Conservation (phyloP, 2,329 filamentous ascomycete species). For the Ceratocystis ficicola region DNA sequence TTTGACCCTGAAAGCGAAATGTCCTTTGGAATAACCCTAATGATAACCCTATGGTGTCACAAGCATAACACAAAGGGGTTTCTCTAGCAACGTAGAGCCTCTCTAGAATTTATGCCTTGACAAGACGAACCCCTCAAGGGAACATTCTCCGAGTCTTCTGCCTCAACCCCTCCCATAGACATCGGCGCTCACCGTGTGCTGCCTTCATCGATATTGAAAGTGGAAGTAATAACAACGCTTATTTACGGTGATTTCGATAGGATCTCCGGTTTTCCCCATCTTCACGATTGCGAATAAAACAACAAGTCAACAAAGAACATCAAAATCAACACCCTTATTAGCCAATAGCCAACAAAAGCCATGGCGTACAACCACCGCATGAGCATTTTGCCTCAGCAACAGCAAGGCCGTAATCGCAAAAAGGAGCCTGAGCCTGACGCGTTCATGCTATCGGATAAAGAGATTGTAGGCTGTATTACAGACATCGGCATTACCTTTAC, state of each 20-base stretch:
- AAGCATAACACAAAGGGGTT: background rate
- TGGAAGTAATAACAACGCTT: background rate
- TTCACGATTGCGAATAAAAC: background rate
- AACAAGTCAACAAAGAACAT: background rate
- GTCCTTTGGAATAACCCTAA: background rate
- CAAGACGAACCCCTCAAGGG: background rate
- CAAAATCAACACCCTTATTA: background rate
- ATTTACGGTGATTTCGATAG: background rate
- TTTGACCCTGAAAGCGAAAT: too few relatives aligned
- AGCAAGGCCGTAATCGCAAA: conserved; percentile 42
- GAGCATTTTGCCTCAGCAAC: conserved; percentile 46
- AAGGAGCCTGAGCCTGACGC: conserved; percentile 49
- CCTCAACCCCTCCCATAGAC: background rate
- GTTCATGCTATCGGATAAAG: conserved; percentile 52
- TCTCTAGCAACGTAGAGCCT: conserved; percentile 7
- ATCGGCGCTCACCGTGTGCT: background rate
- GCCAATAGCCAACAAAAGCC: background rate
- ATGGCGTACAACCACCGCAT: conserved; percentile 50
- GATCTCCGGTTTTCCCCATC: background rate
- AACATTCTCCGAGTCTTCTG: too few relatives aligned
- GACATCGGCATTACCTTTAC: conserved; percentile 90
- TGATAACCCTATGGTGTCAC: background rate
- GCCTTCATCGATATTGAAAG: background rate
- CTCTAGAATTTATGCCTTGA: background rate
- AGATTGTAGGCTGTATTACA: conserved; percentile 93